These are phyloP conservation scores for Ophiostoma sp. DNA, from an alignment of 2,329 filamentous ascomycete species.

Conservation along the genomic window DNA sequence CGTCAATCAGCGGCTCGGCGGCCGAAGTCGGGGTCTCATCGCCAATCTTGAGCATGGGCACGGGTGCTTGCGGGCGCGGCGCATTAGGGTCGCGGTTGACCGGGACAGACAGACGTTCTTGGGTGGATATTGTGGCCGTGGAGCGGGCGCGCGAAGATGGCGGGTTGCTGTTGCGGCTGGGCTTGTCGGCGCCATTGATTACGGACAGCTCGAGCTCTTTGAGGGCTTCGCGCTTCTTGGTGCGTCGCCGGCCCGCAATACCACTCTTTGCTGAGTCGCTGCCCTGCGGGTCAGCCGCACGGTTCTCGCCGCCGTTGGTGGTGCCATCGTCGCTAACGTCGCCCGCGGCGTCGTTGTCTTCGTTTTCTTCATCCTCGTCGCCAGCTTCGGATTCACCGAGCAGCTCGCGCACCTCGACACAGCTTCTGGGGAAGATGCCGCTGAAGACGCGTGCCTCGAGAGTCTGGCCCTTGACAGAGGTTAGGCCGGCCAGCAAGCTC, in stretches of 20 bases:
- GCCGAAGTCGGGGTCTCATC: slow-evolving; percentile 91
- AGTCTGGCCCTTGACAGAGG: slow-evolving; percentile 85
- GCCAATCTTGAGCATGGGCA: slow-evolving; percentile 96
- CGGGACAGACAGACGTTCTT: slow-evolving; percentile 48
- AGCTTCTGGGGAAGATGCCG: slow-evolving; percentile 94
- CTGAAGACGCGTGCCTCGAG: slow-evolving; percentile 95
- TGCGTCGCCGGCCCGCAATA: slow-evolving; percentile 44
- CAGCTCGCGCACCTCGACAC: slow-evolving; percentile 91
- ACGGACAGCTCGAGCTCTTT: slow-evolving; percentile 31
- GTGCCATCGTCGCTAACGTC: slow-evolving; percentile 38
- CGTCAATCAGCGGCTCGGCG: slow-evolving; percentile 89
- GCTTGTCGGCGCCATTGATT: slow-evolving; percentile 22
- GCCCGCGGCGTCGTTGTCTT: slow-evolving; percentile 37
- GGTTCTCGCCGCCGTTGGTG: background rate
- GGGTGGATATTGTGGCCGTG: slow-evolving; percentile 32
- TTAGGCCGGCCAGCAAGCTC: slow-evolving; percentile 86
- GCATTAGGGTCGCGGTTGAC: slow-evolving; percentile 63
- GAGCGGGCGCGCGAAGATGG: slow-evolving; percentile 17
- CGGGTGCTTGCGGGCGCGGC: slow-evolving; percentile 82
- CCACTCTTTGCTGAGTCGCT: slow-evolving; percentile 59
- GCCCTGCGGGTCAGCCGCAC: slow-evolving; percentile 37
- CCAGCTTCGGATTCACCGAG: slow-evolving; percentile 70
- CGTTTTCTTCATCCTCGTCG: slow-evolving; percentile 47
- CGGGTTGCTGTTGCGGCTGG: slow-evolving; percentile 3
- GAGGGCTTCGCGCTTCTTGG: slow-evolving; percentile 32